Evolutionary conservation across 108 stramenopile genomes (phyloP), one percentile per base, ranked within the genome.

Genomic region (Parmales sp.): DNA sequence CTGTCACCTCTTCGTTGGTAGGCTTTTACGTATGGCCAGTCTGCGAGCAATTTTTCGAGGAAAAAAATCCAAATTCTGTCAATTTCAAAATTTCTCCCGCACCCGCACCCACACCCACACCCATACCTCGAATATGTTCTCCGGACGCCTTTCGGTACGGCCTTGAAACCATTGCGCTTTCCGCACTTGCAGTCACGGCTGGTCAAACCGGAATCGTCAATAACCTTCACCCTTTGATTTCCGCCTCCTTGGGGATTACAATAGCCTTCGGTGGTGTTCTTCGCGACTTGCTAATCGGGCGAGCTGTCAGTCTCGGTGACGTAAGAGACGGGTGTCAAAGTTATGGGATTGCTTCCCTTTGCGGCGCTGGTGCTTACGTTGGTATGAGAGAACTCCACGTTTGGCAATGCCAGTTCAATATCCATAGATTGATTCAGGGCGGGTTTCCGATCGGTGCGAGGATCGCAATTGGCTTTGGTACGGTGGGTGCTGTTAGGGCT

Each of bases 181-280:
- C 64, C 23, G 39, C 75, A 16, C 39, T 76, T 6, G 41, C 70
- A 2, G 74, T 79, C 4, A 66, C 65, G 36, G 78, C 65, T 13
- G 78, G 69, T 5, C 51, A 75, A 16, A 64, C 49, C 16, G 78
- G 72, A 13, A 48, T 76, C 49, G 51, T 36, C 7, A 39, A 50
- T 38, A 75, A 75, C 0, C 26, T 79, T 0, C 75, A 72, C 39
- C 78, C 78, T 7, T 8, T 72, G 0, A 65, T 79, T 20, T 68
- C 68, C 25, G 60, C 72, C 37, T 31, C 68, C 0, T 45, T 69
- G 18, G 78, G 78, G 11, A 46, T 79, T 29, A 76, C 75, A 2
- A 76, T 73, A 34, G 72, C 66, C 38, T 69, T 79, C 68, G 78
- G 78, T 19, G 78, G 78, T 23, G 63, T 79, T 8, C 16, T 73